Base-by-base conservation (phyloP, 139 green algal species). In the Spirogloea muscicola region DNA sequence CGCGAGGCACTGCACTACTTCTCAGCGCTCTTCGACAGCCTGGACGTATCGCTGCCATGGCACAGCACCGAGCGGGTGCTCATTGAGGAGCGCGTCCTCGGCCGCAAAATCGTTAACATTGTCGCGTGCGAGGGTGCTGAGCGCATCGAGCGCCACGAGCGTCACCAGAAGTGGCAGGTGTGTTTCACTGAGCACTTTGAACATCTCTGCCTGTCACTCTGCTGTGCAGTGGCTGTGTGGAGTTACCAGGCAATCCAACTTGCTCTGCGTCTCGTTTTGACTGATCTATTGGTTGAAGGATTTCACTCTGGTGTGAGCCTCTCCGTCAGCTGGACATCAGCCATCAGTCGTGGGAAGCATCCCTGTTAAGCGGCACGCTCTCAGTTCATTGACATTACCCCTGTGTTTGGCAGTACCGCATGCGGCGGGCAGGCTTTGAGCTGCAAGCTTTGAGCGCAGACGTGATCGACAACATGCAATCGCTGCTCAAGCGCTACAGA, bases 81-180 rank as follows among this genome's bases (percentile, higher is more conserved):
- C 27, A 49, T 73, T 10, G 64, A 73, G 49, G 64, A 73, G 64
- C 16, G 64, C 9, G 51, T 73, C 7, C 38, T 73, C 16, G 64
- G 64, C 25, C 29, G 64, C 31, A 73, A 73, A 37, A 16, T 73
- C 9, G 27, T 73, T 36, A 73, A 73, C 64, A 73, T 73, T 21
- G 51, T 73, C 18, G 64, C 64, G 27, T 73, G 64, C 34, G 64
- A 73, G 49, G 64, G 64, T 3, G 21, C 21, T 21, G 64, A 73
- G 42, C 9, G 64, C 1, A 27, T 73, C n/a, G 64, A 73, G 64
- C 9, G 64, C 1, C 64, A 73, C 41, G 64, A 73, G 64, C 61
- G 42, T 37, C 33, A 42, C 64, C 21, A 18, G 3, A 5, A 27
- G 42, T n/a, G n/a, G n/a, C n/a, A n/a, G n/a, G n/a, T n/a, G n/a